A percentile compares a stretch with the other conserved stretches of the same genome.
These are phyloP conservation scores for Phaffomyces antillensis DNA, from an alignment of 805 yeast genomes.

Conservation along the genomic window DNA sequence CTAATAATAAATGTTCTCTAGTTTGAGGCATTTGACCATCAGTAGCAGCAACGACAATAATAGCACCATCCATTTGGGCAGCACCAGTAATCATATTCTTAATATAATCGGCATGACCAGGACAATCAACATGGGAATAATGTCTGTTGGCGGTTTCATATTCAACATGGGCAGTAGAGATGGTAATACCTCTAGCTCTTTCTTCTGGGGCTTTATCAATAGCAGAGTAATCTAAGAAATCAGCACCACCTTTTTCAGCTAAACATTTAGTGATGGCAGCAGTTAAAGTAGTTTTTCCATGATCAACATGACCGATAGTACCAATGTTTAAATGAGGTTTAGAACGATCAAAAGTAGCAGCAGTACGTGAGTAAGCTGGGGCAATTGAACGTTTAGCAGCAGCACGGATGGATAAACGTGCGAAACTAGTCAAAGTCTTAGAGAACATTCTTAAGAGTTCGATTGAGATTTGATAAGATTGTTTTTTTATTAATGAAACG, in stretches of 20 bases:
- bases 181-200: slow-evolving; percentile 98
- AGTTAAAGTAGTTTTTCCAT: slow-evolving; percentile 96
- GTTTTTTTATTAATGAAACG: not conserved
- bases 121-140: slow-evolving; percentile 97
- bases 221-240: slow-evolving; percentile 84
- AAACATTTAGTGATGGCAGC: slow-evolving; percentile 97
- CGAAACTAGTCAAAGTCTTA: slow-evolving; percentile 6
- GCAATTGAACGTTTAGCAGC: slow-evolving; percentile 5
- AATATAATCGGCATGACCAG: slow-evolving; percentile 98
- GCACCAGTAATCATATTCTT: slow-evolving; percentile 99
- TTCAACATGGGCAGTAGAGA: slow-evolving; percentile 96
- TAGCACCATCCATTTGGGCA: slow-evolving; percentile 99
- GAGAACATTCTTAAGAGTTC: slow-evolving; percentile 3
- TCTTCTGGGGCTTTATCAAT: slow-evolving; percentile 99
- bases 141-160: slow-evolving; percentile 93
- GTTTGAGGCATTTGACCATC: slow-evolving; percentile 99
- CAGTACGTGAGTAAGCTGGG: slow-evolving; percentile 28
- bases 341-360: slow-evolving; percentile 83
- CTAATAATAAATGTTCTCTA: slow-evolving; percentile 95
- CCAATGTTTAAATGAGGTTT: slow-evolving; percentile 97
- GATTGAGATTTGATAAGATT: not conserved
- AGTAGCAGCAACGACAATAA: slow-evolving; percentile 97
- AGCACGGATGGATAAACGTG: slow-evolving; percentile 15
- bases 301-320: slow-evolving; percentile 98
- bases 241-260: slow-evolving; percentile 84